Base-by-base conservation (phyloP, 495 filamentous ascomycete species). In the Lepidopterella palustris region DNA sequence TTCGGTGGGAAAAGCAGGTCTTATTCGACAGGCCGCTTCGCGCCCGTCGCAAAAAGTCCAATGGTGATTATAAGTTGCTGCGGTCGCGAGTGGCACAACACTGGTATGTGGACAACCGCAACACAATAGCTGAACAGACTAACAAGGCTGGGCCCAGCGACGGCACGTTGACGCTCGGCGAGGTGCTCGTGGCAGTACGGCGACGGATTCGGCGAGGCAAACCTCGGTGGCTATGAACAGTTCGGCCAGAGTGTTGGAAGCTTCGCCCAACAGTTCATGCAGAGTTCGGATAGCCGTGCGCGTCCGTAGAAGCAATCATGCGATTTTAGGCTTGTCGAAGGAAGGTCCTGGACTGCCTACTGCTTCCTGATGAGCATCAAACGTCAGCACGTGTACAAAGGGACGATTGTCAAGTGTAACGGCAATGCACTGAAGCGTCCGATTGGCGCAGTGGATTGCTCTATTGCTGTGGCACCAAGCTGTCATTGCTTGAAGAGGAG, bases 311-410 rank as follows among this genome's bases (percentile, higher is more conserved):
- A 58, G 64, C 57, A 61, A 63, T 67, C 57, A 67, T 54, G 57
- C 58, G 57, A 29, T 45, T 51, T 13, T 40, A n/a, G 56, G 52
- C 29, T 35, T 57, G 47, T 47, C 42, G 53, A 31, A 61, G 55
- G 39, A 18, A 10, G 45, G 4, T 25, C 51, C 40, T 25, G 47
- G 40, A 42, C 26, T 59, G 47, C 32, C 20, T 51, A 35, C 51
- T 40, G 57, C 57, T 45, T n/a, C 42, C 61, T 65, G 48, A 45
- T 24, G 50, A 45, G 53, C 29, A 47, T 58, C 66, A 62, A 68
- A 68, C 60, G 63, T 68, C 61, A 68, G 66, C 66, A 63, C 53
- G 57, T 23, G 57, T 58, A 49, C 54, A 53, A 56, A 40, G 13
- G 42, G 56, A 21, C 31, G 40, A 60, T 26, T 49, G 31, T 45